Percentiles rank a stretch among this genome's conserved stretches.
Conservation (phyloP, 805 yeast genomes). For the Wickerhamiella cacticola region DNA sequence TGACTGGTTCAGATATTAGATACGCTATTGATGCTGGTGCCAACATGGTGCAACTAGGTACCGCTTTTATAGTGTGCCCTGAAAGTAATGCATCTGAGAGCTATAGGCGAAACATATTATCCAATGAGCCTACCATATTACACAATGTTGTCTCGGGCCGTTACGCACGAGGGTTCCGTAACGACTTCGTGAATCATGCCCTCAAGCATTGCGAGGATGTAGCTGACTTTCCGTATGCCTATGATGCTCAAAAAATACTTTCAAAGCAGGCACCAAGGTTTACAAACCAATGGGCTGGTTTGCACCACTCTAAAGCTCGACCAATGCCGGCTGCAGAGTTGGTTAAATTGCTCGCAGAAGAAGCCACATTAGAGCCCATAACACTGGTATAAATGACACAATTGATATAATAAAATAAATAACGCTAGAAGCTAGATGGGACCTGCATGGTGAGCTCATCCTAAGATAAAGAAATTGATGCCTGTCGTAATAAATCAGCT, state of each 20-base stretch:
- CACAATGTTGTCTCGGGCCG: conserved; percentile 8
- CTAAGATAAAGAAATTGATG: background rate
- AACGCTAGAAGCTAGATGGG: background rate
- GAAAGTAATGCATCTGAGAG: conserved; percentile 25
- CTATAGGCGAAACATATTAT: conserved; percentile 12
- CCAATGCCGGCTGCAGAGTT: background rate
- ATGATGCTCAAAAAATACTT: conserved; percentile 6
- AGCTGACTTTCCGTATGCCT: conserved; percentile 8
- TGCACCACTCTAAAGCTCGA: background rate
- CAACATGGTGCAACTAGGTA: conserved; percentile 45
- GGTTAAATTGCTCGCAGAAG: background rate
- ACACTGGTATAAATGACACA: background rate
- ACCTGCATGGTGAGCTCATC: background rate
- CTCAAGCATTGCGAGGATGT: background rate
- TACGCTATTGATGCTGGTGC: conserved; percentile 35
- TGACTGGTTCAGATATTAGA: conserved; percentile 27
- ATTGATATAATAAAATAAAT: background rate
- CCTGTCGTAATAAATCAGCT: background rate
- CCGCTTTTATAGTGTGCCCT: conserved; percentile 35
- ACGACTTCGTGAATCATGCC: conserved; percentile 4
- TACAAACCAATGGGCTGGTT: conserved; percentile 5
- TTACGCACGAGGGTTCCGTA: conserved; percentile 7
- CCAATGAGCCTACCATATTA: background rate
- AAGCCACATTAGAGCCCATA: background rate
- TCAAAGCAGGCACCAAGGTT: background rate